phyloP scores from a whole-genome alignment of 2,329 filamentous ascomycete genomes.

The Neofusicoccum sp. region DNA sequence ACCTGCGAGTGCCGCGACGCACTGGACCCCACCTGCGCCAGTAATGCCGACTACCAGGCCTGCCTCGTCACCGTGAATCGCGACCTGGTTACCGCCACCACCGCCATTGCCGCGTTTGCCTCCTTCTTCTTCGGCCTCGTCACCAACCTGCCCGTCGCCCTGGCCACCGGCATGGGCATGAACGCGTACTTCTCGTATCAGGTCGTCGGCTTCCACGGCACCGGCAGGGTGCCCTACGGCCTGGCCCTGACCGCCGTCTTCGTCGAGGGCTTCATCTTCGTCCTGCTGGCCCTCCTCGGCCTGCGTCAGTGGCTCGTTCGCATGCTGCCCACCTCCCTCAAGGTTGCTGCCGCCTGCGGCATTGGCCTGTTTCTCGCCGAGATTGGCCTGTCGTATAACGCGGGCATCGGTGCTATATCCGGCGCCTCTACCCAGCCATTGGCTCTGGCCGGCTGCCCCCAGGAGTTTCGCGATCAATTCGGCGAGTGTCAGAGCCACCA shows the following conservation, averaged over 20 bases:
- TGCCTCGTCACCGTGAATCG: slow-evolving; percentile 64
- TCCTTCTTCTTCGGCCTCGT: slow-evolving; percentile 79
- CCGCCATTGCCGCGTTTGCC: slow-evolving; percentile 73
- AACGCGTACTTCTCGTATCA: slow-evolving; percentile 87
- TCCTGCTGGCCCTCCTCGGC: slow-evolving; percentile 73
- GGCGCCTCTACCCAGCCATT: slow-evolving; percentile 64
- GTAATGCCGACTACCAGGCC: slow-evolving; percentile 58
- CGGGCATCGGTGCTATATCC: slow-evolving; percentile 76
- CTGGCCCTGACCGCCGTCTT: slow-evolving; percentile 83
- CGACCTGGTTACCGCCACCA: slow-evolving; percentile 80
- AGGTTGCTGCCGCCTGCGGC: slow-evolving; percentile 80
- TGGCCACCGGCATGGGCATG: slow-evolving; percentile 47
- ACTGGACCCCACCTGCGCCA: slow-evolving; percentile 52
- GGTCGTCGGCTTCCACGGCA: slow-evolving; percentile 74
- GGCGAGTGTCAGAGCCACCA: slow-evolving; percentile 67
- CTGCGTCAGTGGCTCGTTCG: slow-evolving; percentile 86
- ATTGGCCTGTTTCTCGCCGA: slow-evolving; percentile 79
- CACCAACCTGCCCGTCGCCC: slow-evolving; percentile 63
- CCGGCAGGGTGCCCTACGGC: slow-evolving; percentile 68
- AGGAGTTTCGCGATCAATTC: slow-evolving; percentile 46
- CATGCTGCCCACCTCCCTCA: slow-evolving; percentile 77
- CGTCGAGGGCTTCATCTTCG: slow-evolving; percentile 82
- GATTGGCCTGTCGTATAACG: slow-evolving; percentile 72
- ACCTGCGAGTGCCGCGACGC: slow-evolving; percentile 67
- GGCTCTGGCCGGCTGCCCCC: slow-evolving; percentile 71